Evolutionary conservation across 2,329 filamentous ascomycete species (phyloP).

Genomic region (Teratosphaeria zuluensis): DNA sequence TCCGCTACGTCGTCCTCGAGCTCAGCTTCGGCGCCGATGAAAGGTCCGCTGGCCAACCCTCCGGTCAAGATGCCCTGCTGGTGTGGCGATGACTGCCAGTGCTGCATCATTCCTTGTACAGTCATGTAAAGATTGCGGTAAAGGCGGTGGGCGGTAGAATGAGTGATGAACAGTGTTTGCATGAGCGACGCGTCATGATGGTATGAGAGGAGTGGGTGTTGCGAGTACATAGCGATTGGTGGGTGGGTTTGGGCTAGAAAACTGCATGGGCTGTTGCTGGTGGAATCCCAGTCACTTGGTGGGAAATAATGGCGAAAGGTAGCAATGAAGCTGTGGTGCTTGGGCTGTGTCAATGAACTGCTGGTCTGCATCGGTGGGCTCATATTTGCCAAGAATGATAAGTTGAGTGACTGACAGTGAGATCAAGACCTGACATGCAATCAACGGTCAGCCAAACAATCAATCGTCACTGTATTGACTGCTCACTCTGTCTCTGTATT

Average conservation of each 20-base stretch:
- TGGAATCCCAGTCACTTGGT: not conserved
- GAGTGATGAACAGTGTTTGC: not conserved
- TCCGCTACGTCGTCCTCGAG: conserved; percentile 1
- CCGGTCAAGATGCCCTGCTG: conserved; percentile 25
- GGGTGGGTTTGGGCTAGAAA: not conserved
- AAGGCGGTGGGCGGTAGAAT: not conserved
- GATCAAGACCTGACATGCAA: not conserved
- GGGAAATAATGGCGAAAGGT: not conserved
- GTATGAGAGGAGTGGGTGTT: not conserved
- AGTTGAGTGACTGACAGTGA: not conserved
- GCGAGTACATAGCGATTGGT: not conserved
- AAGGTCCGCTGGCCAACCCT: conserved; percentile 12
- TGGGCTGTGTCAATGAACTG: not conserved
- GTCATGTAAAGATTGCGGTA: conserved; percentile 11
- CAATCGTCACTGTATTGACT: no score
- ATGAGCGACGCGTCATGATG: not conserved
- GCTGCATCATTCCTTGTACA: conserved; percentile 19
- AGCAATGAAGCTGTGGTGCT: not conserved
- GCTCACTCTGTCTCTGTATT: not conserved
- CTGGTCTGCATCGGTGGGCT: not conserved
- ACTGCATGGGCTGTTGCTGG: not conserved
- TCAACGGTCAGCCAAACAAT: not conserved
- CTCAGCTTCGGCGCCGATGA: conserved; percentile 11
- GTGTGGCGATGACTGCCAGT: conserved; percentile 23
- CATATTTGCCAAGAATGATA: no score